A percentile compares a stretch with the other conserved stretches of the same genome.
Conservation (phyloP, 2,329 filamentous ascomycete species). For the Penicillium sp. region DNA sequence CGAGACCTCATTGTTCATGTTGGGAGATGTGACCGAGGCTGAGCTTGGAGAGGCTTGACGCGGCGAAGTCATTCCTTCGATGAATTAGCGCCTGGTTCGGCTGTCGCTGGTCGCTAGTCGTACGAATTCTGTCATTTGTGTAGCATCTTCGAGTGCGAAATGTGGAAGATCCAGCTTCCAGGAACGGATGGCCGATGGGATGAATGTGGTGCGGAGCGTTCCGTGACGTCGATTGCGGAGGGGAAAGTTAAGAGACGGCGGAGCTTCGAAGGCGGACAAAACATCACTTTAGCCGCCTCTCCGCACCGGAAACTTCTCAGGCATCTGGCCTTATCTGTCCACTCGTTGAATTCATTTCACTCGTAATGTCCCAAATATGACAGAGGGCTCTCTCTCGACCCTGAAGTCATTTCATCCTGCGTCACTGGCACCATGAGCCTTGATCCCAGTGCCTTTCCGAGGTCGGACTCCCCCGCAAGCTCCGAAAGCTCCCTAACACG, state of each 20-base stretch:
- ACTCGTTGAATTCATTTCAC: background rate
- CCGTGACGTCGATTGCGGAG: slow-evolving; percentile 16
- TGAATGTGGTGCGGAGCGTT: background rate
- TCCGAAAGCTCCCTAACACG: slow-evolving; percentile 76
- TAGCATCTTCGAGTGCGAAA: slow-evolving; percentile 6
- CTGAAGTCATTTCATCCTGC: slow-evolving; percentile 19
- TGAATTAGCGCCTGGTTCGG: slow-evolving; percentile 19
- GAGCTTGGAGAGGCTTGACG: slow-evolving; percentile 7
- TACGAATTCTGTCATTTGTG: slow-evolving; percentile 6
- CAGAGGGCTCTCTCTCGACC: slow-evolving; percentile 20
- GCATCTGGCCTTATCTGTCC: slow-evolving; percentile 8
- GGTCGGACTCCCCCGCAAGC: slow-evolving; percentile 65
- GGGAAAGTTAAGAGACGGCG: slow-evolving; percentile 3
- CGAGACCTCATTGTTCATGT: background rate
- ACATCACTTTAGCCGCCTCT: slow-evolving; percentile 21
- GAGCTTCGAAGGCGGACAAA: slow-evolving; percentile 22
- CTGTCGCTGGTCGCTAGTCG: slow-evolving; percentile 11
- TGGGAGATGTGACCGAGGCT: too few relatives aligned
- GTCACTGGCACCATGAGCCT: slow-evolving; percentile 38
- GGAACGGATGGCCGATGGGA: background rate
- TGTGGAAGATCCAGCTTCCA: too few relatives aligned
- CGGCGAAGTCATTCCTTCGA: slow-evolving; percentile 18
- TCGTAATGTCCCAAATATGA: slow-evolving; percentile 33
- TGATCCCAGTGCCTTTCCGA: slow-evolving; percentile 38
- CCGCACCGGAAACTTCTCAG: slow-evolving; percentile 16